Conservation (phyloP, 495 filamentous ascomycete genomes). For the Xylaria cubensis region DNA sequence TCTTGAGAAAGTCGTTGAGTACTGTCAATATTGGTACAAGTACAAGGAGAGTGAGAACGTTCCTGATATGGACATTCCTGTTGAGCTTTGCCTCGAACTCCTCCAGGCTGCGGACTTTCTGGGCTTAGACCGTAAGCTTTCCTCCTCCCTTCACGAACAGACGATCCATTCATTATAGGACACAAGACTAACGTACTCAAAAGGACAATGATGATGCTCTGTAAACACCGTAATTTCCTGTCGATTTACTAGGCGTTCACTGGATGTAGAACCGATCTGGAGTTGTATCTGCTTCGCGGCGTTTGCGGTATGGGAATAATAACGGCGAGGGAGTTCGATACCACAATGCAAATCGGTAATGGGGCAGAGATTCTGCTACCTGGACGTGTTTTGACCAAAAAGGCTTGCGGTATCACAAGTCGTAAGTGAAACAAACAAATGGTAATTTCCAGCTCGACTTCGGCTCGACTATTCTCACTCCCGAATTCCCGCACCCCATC, state of each 20-base stretch:
- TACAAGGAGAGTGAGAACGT: slow-evolving; percentile 77
- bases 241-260: background rate
- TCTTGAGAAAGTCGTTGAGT: slow-evolving; percentile 90
- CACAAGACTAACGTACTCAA: background rate
- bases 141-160: too few relatives aligned
- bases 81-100: slow-evolving; percentile 78
- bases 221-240: background rate
- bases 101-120: slow-evolving; percentile 82
- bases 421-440: background rate
- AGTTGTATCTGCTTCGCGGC: background rate
- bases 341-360: slow-evolving; percentile 1
- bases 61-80: slow-evolving; percentile 85
- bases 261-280: background rate
- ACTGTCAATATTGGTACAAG: slow-evolving; percentile 88
- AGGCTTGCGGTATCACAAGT: background rate
- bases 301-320: slow-evolving; percentile 11
- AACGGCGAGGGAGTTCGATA: slow-evolving; percentile 11
- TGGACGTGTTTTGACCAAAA: background rate
- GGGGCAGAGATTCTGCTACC: background rate
- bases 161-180: background rate
- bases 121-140: slow-evolving; percentile 49
- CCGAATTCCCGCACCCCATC: slow-evolving; percentile 44
- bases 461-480: background rate
- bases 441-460: slow-evolving; percentile 1
- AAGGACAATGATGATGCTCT: slow-evolving; percentile 2